These are phyloP conservation scores for Paramecium primaurelia DNA, from an alignment of 73 alveolate species.

Conservation along the genomic window DNA sequence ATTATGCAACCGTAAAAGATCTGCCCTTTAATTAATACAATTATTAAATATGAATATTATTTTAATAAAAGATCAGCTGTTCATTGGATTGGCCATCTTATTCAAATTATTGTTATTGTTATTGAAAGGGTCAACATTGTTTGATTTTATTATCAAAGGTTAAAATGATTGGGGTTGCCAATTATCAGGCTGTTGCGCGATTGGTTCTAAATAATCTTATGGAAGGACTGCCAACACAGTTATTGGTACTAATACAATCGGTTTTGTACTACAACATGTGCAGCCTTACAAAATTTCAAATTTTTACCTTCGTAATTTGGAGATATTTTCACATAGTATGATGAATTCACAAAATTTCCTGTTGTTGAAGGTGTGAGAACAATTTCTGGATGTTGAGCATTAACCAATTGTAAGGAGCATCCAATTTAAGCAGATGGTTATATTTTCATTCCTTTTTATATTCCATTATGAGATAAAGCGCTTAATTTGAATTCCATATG, in stretches of 20 bases:
- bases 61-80: not conserved
- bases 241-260: not conserved
- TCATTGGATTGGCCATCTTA: not conserved
- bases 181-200: not conserved
- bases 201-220: not conserved
- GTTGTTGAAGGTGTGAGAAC: not conserved
- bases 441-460: not conserved
- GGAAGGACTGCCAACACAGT: not conserved
- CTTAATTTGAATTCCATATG: not conserved
- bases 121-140: not conserved
- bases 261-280: not conserved
- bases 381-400: not conserved
- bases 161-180: not conserved
- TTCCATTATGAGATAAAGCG: not conserved
- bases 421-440: not conserved
- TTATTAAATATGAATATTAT: no score
- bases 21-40: no score
- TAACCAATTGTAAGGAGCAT: not conserved
- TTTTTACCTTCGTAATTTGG: not conserved
- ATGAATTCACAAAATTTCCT: not conserved
- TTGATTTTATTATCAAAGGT: not conserved
- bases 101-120: not conserved
- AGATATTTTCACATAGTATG: not conserved
- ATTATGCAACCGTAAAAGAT: no score
- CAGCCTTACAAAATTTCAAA: not conserved